Evolutionary conservation across 2,329 filamentous ascomycete genomes (phyloP).

Genomic region (Calonectria hongkongensis): DNA sequence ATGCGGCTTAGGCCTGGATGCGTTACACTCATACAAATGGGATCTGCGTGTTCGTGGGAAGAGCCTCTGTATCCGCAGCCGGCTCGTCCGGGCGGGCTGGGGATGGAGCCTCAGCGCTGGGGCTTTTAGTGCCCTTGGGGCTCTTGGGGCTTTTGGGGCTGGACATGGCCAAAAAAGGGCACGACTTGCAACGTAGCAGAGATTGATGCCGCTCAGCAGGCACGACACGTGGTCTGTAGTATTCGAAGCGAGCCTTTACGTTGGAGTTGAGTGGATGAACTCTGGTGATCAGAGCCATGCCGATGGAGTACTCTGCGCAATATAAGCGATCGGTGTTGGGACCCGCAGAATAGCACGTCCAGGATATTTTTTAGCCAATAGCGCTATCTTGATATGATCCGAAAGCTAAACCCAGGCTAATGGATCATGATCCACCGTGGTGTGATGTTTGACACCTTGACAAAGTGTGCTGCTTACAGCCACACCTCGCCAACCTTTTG

Average conservation of each 20-base stretch:
- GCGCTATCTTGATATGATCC: background rate
- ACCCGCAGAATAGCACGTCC: background rate
- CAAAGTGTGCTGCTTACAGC: background rate
- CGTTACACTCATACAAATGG: conserved; percentile 26
- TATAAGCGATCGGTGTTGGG: background rate
- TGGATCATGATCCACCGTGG: background rate
- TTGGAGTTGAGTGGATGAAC: conserved; percentile 19
- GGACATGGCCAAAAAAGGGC: background rate
- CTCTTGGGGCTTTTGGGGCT: conserved; percentile 29
- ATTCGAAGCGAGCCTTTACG: background rate
- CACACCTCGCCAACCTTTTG: no score
- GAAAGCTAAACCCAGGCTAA: background rate
- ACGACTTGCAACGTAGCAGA: background rate
- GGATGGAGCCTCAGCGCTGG: background rate
- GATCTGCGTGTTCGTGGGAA: conserved; percentile 33
- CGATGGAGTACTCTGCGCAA: background rate
- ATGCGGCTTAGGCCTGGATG: background rate
- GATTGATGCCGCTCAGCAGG: background rate
- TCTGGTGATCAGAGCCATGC: background rate
- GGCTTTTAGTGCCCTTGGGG: conserved; percentile 19
- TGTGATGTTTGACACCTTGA: background rate
- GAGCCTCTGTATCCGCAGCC: background rate
- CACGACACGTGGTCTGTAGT: conserved; percentile 10
- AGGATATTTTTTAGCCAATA: background rate
- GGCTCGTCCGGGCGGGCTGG: conserved; percentile 1